These are phyloP conservation scores for Kappamyces sp. DNA, from an alignment of 192 early-diverging fungal genomes.

Conservation along the genomic window DNA sequence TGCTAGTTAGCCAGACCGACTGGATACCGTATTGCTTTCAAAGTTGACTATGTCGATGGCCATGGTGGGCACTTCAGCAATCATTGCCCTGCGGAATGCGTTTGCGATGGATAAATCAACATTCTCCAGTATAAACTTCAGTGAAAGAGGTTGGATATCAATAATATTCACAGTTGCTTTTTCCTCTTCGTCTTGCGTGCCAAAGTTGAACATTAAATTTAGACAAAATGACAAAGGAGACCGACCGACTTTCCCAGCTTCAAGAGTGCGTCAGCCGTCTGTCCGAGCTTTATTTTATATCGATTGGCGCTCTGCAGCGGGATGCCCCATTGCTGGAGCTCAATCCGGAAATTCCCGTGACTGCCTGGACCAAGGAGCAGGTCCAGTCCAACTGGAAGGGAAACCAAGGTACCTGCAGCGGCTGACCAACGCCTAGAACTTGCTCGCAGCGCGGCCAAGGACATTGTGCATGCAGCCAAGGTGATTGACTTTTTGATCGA, in stretches of 20 bases:
- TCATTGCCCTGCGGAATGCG: constrained; percentile 89
- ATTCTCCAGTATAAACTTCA: constrained; percentile 81
- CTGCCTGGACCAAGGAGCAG: constrained; percentile 32
- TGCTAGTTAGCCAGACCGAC: constrained; percentile 8
- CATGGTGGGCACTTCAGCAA: constrained; percentile 95
- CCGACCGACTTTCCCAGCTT: constrained; percentile 33
- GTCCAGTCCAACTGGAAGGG: constrained; percentile 11
- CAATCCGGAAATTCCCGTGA: constrained; percentile 26
- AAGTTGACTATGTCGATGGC: constrained; percentile 97
- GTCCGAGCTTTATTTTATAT: constrained; percentile 31
- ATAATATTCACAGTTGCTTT: constrained; percentile 4
- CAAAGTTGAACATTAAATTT: too few relatives aligned
- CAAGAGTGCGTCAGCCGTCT: constrained; percentile 32
- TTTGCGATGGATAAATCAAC: constrained; percentile 89
- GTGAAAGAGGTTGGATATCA: constrained; percentile 30
- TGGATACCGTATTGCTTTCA: constrained; percentile 68
- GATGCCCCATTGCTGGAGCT: constrained; percentile 35
- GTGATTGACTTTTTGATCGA: constrained; percentile 37
- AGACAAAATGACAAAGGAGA: not conserved
- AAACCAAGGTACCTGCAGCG: constrained; percentile 7
- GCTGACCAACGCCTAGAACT: constrained; percentile 20
- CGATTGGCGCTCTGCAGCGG: constrained; percentile 35
- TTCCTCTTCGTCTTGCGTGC: not conserved
- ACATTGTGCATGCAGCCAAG: constrained; percentile 33
- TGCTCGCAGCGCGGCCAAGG: constrained; percentile 20